Evolutionary conservation across 345 rosid genomes (phyloP).

Genomic region (Populus deltoides): DNA sequence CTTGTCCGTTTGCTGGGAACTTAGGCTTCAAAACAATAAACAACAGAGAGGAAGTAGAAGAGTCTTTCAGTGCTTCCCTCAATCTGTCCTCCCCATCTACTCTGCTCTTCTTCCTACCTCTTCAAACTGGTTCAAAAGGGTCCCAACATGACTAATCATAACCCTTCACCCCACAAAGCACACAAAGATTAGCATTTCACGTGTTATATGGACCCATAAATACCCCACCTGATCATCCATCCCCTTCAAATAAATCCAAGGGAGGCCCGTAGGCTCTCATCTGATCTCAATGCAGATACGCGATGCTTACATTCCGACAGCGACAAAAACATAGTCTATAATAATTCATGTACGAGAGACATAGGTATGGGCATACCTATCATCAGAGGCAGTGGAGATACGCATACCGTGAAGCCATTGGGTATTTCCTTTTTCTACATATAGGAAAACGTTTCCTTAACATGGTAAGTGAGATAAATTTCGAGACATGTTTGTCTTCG

Average conservation of each 20-base stretch:
- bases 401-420: conserved; percentile 21
- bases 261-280: conserved; percentile 40
- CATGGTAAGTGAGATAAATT: conserved; percentile 31
- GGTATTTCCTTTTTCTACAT: conserved; percentile 10
- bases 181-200: conserved; percentile 38
- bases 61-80: conserved; percentile 31
- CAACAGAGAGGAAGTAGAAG: conserved; percentile 28
- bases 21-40: conserved; percentile 25
- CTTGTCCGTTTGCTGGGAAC: conserved; percentile 40
- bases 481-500: conserved; percentile 45
- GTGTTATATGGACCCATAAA: conserved; percentile 36
- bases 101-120: conserved; percentile 15
- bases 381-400: conserved; percentile 34
- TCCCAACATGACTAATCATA: conserved; percentile 44
- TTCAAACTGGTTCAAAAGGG: conserved; percentile 26
- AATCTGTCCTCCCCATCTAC: conserved; percentile 34
- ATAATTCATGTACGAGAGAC: conserved; percentile 27
- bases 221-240: conserved; percentile 32
- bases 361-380: conserved; percentile 36
- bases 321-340: conserved; percentile 28
- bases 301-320: conserved; percentile 42
- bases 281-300: conserved; percentile 47
- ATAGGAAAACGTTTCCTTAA: conserved; percentile 35
- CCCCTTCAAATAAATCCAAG: conserved; percentile 32
- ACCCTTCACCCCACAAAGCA: conserved; percentile 36